A percentile compares a stretch with the other conserved stretches of the same genome.
phyloP scores from a whole-genome alignment of 306 rosid genomes.

The Vigna mungo region DNA sequence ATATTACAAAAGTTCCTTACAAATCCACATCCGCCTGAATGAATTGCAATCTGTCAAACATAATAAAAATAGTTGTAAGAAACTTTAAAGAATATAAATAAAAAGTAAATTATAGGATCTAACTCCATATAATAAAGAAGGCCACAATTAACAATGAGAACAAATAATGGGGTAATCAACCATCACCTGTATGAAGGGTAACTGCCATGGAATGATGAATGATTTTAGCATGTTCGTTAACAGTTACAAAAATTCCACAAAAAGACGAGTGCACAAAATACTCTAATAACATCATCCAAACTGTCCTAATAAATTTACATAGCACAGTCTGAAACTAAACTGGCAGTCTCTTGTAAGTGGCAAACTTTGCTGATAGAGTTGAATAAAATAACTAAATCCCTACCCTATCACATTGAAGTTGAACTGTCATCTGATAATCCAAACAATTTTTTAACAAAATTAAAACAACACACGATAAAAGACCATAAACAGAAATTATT shows the following conservation, averaged over 20 bases:
- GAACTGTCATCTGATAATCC: not conserved
- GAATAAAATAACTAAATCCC: not conserved
- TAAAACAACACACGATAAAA: constrained; percentile 9
- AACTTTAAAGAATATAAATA: constrained; percentile 14
- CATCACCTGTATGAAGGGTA: not conserved
- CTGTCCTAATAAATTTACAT: constrained; percentile 8
- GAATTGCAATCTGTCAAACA: constrained; percentile 56
- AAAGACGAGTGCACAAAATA: not conserved
- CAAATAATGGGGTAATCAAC: not conserved
- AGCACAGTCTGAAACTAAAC: constrained; percentile 10
- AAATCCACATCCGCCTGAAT: constrained; percentile 52
- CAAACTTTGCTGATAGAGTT: not conserved
- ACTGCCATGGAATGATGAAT: not conserved
- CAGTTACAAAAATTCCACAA: not conserved
- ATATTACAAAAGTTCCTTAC: constrained; percentile 55
- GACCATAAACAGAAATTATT: not conserved
- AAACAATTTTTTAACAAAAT: constrained; percentile 16
- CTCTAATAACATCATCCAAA: constrained; percentile 28
- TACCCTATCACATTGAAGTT: constrained; percentile 4
- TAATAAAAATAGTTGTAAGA: constrained; percentile 30
- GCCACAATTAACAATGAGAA: not conserved
- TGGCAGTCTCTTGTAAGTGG: constrained; percentile 1
- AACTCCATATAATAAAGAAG: constrained; percentile 8
- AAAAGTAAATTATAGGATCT: constrained; percentile 12
- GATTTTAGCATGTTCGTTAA: not conserved